Conservation (phyloP, 73 alveolate species). For the Effrenium voratum region DNA sequence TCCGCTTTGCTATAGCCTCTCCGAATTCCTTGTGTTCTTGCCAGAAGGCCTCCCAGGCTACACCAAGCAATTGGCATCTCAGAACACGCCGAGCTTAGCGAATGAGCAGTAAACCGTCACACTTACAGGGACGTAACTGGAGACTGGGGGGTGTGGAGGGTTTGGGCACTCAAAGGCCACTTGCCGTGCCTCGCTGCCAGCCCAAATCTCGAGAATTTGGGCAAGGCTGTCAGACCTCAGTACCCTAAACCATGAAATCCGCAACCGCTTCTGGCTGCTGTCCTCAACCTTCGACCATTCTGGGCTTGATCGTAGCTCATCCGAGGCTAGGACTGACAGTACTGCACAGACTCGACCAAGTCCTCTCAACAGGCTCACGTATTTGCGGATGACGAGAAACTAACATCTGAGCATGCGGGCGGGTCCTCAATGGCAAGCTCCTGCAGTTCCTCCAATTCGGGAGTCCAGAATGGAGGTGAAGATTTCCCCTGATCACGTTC, state of each 20-base stretch:
- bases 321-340: slow-evolving; percentile 12
- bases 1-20: slow-evolving; percentile 53
- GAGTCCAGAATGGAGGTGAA: slow-evolving; percentile 28
- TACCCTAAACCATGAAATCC: too few species aligned
- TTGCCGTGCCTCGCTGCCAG: slow-evolving; percentile 37
- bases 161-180: too few species aligned
- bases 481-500: slow-evolving; percentile 13
- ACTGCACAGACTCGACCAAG: slow-evolving; percentile 66
- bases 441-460: slow-evolving; percentile 57
- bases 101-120: not conserved
- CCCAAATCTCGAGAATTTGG: slow-evolving; percentile 71
- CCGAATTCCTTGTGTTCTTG: slow-evolving; percentile 44
- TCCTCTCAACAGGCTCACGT: not conserved
- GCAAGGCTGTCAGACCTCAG: slow-evolving; percentile 57
- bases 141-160: too few species aligned
- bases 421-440: slow-evolving; percentile 62
- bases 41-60: slow-evolving; percentile 67
- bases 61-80: not conserved
- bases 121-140: too few species aligned
- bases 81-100: not conserved
- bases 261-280: too few species aligned
- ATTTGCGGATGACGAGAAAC: not conserved
- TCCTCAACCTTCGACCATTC: too few species aligned
- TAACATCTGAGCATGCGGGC: not conserved
- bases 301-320: not conserved